Base-by-base conservation (phyloP, 768 basidiomycete species). In the Lactifluus subvellereus region DNA sequence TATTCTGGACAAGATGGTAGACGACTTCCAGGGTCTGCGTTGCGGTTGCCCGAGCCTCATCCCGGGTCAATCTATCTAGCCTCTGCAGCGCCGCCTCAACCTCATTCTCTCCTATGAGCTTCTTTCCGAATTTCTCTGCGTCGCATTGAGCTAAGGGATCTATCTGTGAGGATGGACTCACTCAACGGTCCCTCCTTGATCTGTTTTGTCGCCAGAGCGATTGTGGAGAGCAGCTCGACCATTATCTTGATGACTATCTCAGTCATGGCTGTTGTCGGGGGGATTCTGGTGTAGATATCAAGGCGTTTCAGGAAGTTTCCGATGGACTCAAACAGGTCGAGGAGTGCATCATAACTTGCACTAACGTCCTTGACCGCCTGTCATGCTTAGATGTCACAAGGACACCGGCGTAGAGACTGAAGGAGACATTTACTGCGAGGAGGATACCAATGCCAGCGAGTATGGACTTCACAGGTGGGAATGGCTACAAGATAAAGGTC, bases 181-280 rank as follows among this genome's bases (percentile, higher is more conserved):
- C 60, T 61, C 4, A 61, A 38, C 40, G 27, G 43, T 2, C 60
- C 54, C 3, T 56, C 30, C 1, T 27, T 42, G 38, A 61, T 48
- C 30, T 61, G 37, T 18, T 50, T 56, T 7, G 54, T 56, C 5
- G 60, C 60, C 1, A 61, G 38, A 6, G 60, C 54, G 5, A 61
- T 27, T 0, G 37, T 55, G 3, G 38, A 40, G n/a, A 61, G 37
- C 18, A 61, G 27, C 22, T 61, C 54, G 14, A 50, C 54, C 7
- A 61, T 32, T n/a, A 61, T 50, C 32, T 56, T 42, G 3, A 35
- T n/a, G 5, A 56, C 3, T 3, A 56, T 22, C 6, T 48, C n/a
- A 9, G 30, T 42, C 48, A 61, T 43, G 14, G 38, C 49, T 16
- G 54, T 1, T 4, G 48, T 33, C 16, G 10, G 30, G 13, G 54